These are phyloP conservation scores for Ocimum tenuiflorum DNA, from an alignment of 257 asterid genomes.

Conservation along the genomic window DNA sequence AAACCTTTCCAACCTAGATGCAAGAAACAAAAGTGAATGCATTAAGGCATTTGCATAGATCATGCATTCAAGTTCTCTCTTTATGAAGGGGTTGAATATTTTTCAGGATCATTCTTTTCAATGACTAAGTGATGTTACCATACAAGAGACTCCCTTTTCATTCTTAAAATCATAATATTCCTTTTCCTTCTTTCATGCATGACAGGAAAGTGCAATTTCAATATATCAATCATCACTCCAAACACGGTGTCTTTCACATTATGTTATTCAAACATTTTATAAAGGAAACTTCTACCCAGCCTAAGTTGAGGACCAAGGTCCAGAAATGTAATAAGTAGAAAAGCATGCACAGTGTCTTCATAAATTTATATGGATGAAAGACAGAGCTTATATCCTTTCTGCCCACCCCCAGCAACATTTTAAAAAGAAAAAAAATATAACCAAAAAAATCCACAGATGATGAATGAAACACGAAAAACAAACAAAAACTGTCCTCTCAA, in stretches of 20 bases:
- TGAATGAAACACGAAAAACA: background rate
- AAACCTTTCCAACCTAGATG: conserved; percentile 69
- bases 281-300: conserved; percentile 2
- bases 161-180: background rate
- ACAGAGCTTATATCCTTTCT: background rate
- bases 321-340: conserved; percentile 3
- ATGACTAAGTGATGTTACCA: background rate
- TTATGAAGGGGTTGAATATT: too few species aligned
- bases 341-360: background rate
- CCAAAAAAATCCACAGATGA: background rate
- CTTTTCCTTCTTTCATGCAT: background rate
- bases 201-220: background rate
- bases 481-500: background rate
- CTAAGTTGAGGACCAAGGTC: conserved; percentile 9
- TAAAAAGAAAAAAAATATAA: background rate
- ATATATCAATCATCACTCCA: background rate
- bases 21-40: conserved; percentile 5
- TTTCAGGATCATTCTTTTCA: background rate
- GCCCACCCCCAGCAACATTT: background rate
- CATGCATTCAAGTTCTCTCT: background rate
- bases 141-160: background rate
- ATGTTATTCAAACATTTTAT: background rate
- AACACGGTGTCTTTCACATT: background rate
- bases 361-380: background rate
- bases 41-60: background rate